Evolutionary conservation across 768 basidiomycete species (phyloP), one percentile per base, ranked within the genome.

Genomic region (Epithele typhae): DNA sequence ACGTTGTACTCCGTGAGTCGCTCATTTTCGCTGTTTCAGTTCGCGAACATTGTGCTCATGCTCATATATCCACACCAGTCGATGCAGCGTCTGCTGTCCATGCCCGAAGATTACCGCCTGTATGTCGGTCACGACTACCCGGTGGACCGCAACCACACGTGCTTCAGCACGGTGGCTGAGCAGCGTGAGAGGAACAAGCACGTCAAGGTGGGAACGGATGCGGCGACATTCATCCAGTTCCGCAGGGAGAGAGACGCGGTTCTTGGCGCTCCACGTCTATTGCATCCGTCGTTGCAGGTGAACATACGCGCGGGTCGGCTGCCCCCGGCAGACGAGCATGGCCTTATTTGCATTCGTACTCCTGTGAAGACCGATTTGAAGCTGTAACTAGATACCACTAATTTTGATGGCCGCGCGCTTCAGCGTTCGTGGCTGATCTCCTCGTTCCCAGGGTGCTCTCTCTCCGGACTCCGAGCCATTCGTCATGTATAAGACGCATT

Each of bases 81-180:
- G 6, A 67, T 71, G 64, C 62, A 62, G 46, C 62, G 64, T 24
- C 57, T 71, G 5, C 59, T 69, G 24, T 49, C 60, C 7, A 52
- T 67, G n/a, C 67, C 68, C 12, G 47, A 55, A 19, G 58, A 63
- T 39, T 61, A 62, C 46, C 62, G 60, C 32, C 58, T 71, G 24
- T 69, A 68, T 38, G 65, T 67, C 6, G 68, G 68, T 9, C 69
- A 71, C 33, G 69, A 69, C 54, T 71, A 69, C 43, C 68, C 66
- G 40, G 59, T 62, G 21, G 48, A 61, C 37, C 51, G 57, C 5
- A 55, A 58, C 22, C 55, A 61, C 14, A 61, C 55, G 2, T 57
- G 61, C 43, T 58, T 61, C 46, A 57, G 61, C 21, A 67, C 68
- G n/a, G 67, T 70, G 12, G 59, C 54, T 6, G 63, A 66, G 39